A percentile compares a stretch with the other conserved stretches of the same genome.
These are phyloP conservation scores for Euphorbia pulcherrima DNA, from an alignment of 345 rosid genomes.

Conservation along the genomic window DNA sequence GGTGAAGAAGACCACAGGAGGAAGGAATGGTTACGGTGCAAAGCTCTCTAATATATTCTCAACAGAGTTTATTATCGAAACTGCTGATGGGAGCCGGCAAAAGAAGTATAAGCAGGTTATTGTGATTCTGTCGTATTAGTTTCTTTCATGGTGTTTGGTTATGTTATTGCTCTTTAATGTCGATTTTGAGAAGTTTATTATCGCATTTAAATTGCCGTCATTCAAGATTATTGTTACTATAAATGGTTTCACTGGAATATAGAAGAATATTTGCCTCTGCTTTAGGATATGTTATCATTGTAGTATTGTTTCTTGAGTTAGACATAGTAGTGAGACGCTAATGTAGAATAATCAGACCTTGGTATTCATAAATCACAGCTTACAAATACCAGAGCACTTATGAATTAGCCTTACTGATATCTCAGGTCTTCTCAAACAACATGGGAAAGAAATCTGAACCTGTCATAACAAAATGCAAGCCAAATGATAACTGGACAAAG, in stretches of 20 bases:
- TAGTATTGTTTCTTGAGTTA: background rate
- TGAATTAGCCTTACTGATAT: constrained; percentile 12
- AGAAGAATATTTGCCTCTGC: background rate
- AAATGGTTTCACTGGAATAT: background rate
- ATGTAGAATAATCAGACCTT: background rate
- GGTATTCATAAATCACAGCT: background rate
- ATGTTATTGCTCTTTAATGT: background rate
- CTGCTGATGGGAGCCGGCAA: constrained; percentile 77
- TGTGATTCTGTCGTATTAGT: background rate
- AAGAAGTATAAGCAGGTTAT: constrained; percentile 86
- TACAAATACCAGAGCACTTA: background rate
- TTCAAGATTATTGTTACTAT: too few species aligned
- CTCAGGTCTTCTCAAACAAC: constrained; percentile 75
- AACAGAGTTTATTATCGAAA: constrained; percentile 77
- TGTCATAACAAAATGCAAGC: constrained; percentile 58
- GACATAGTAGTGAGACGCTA: background rate
- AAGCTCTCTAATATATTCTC: constrained; percentile 93
- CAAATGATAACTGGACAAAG: constrained; percentile 83
- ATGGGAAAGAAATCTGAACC: constrained; percentile 91
- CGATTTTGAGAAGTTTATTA: background rate
- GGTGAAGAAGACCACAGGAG: constrained; percentile 91
- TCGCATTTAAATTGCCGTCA: too few species aligned
- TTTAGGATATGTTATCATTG: background rate
- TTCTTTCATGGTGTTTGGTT: background rate
- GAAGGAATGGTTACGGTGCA: constrained; percentile 93